Evolutionary conservation across 2,329 filamentous ascomycete genomes (phyloP), one percentile per base, ranked within the genome.

Genomic region (Pseudocercospora eumusae): DNA sequence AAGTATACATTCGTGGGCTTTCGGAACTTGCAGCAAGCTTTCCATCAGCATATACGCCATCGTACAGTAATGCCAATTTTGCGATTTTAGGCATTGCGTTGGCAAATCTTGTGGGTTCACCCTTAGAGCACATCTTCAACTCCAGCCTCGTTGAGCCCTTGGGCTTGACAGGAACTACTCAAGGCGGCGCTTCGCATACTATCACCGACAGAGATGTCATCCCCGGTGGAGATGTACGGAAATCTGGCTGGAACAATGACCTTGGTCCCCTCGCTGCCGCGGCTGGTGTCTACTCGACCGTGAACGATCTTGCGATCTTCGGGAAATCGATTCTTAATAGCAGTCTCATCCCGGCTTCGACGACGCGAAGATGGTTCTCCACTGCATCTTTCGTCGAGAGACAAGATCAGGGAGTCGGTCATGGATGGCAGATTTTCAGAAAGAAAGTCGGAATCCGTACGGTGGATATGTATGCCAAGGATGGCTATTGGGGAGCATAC

Each of bases 361-460:
- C 75, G 50, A 81, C 82, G 0, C 73, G 78, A 1, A 68, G 72
- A 20, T 83, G 81, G 81, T 73, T 83, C 63, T 80, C 80, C 77
- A 2, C 69, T 71, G 2, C 67, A 73, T 5, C 74, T 75, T 65
- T 80, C 77, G 1, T 75, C 76, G 0, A 68, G 10, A 53, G 75
- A 72, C 2, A 70, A 71, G 59, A 75, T 74, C 72, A 75, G 44
- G 74, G 76, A 25, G 71, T 82, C 31, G 81, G 81, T 7, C 74
- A 74, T 5, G 79, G 80, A 0, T 83, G 80, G 80, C 81, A 83
- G 66, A 83, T 83, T 53, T 70, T 76, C 23, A 77, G 78, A 66
- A 71, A 28, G 68, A 76, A 57, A 74, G 73, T 64, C 62, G 79
- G 28, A 76, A 73, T 75, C 23, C 76, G 79, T 3, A 66, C 79